These are phyloP conservation scores for Filobasidium wieringae DNA, from an alignment of 768 basidiomycete genomes.

Conservation along the genomic window DNA sequence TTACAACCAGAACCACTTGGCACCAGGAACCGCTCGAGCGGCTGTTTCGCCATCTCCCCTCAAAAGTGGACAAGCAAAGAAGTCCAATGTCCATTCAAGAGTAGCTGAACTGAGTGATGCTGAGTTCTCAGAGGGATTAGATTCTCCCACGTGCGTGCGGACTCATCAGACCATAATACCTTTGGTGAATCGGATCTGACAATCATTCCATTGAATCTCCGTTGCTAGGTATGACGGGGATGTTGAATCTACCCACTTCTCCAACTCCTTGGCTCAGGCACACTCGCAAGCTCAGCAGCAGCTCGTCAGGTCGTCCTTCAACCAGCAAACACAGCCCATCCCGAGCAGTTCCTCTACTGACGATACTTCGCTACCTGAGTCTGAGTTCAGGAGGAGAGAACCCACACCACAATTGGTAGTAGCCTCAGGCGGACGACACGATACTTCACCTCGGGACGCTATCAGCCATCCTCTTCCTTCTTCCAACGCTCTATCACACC, in stretches of 20 bases:
- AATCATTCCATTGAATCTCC: too few relatives aligned
- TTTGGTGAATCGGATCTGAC: too few relatives aligned
- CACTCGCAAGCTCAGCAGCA: slow-evolving; percentile 5
- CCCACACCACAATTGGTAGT: not conserved
- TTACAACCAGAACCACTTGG: not conserved
- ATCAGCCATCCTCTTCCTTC: slow-evolving; percentile 9
- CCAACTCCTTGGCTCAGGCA: not conserved
- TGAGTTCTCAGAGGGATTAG: slow-evolving; percentile 21
- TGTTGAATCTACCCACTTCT: slow-evolving; percentile 27
- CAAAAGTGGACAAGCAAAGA: not conserved
- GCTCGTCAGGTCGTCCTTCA: too few relatives aligned
- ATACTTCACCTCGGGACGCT: slow-evolving; percentile 2
- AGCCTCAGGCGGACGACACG: not conserved
- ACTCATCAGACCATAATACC: not conserved
- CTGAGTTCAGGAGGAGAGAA: not conserved
- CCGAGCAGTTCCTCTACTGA: slow-evolving; percentile 11
- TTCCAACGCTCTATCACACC: slow-evolving; percentile 10
- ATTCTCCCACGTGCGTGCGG: slow-evolving; percentile 31
- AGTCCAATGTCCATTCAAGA: not conserved
- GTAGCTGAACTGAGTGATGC: slow-evolving; percentile 24
- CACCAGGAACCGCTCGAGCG: not conserved
- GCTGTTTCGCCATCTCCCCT: not conserved
- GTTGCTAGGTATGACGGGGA: slow-evolving; percentile 37
- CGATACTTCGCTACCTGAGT: slow-evolving; percentile 6
- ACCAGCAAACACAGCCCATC: slow-evolving; percentile 22